These are phyloP conservation scores for Pichia deserticola DNA, from an alignment of 805 yeast species.

Conservation along the genomic window DNA sequence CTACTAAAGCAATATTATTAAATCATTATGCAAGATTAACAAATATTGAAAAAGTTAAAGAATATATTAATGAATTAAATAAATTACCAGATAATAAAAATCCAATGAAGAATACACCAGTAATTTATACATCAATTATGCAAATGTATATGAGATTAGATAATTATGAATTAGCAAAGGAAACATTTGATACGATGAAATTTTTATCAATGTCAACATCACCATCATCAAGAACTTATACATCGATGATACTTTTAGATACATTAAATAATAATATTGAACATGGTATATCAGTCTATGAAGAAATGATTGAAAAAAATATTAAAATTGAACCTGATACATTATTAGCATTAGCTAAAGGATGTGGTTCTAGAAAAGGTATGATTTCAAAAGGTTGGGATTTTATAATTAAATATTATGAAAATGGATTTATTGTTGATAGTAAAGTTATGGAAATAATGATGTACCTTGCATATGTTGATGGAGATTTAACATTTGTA, in stretches of 20 bases:
- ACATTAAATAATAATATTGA: slow-evolving; percentile 58
- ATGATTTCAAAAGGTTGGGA: slow-evolving; percentile 65
- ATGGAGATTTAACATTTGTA: slow-evolving; percentile 68
- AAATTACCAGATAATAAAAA: slow-evolving; percentile 8
- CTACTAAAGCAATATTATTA: slow-evolving; percentile 38
- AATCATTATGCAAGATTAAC: slow-evolving; percentile 36
- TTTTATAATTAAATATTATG: slow-evolving; percentile 57
- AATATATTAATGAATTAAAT: slow-evolving; percentile 29
- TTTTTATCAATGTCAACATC: slow-evolving; percentile 57
- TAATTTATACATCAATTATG: slow-evolving; percentile 49
- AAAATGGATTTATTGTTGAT: slow-evolving; percentile 28
- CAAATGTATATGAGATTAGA: slow-evolving; percentile 50
- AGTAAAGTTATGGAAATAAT: slow-evolving; percentile 53
- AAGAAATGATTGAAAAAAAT: slow-evolving; percentile 46
- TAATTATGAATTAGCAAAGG: slow-evolving; percentile 55
- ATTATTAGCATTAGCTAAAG: slow-evolving; percentile 54
- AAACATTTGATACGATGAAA: slow-evolving; percentile 79
- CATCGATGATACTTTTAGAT: slow-evolving; percentile 61
- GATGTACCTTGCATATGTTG: slow-evolving; percentile 68
- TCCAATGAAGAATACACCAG: slow-evolving; percentile 16
- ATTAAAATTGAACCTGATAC: slow-evolving; percentile 35
- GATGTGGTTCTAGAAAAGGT: slow-evolving; percentile 50
- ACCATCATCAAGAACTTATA: slow-evolving; percentile 65
- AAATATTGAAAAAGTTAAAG: slow-evolving; percentile 33
- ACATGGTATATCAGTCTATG: slow-evolving; percentile 65